Evolutionary conservation across 1,284 basidiomycete genomes (phyloP), one percentile per base, ranked within the genome.

Genomic region (Rhodotorula sp.): DNA sequence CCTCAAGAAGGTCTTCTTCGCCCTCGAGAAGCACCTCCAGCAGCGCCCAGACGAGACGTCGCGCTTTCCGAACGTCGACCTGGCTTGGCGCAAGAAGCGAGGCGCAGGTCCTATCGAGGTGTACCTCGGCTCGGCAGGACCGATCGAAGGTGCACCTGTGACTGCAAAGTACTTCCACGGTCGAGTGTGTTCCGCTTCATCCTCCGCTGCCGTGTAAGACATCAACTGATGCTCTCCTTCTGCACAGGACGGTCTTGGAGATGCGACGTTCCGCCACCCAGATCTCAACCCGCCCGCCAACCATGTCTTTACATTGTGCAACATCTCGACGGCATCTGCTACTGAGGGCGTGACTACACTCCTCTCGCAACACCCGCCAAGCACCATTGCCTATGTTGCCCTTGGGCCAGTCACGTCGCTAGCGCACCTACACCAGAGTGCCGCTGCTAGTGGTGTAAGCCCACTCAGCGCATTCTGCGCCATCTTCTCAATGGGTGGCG

Each of bases 401-500:
- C 84, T 97, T 1, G 96, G 95, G 0, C 95, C 95, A 8, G 83
- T 94, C 70, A 97, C 93, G 25, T 95, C 91, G 79, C 84, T 98
- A 42, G 92, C 74, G 14, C 60, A 63, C 1, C 52, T 75, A 13
- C 93, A 2, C 83, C 84, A 53, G 85, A 91, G 61, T 84, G 90
- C 80, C 85, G 85, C 16, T 61, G 7, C 8, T 7, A 25, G 12
- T 10, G 41, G 48, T 48, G 0, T n/a, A 16, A 53, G 86, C 91
- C 77, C 85, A 86, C 2, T 80, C 83, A 46, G 61, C 17, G 84
- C 50, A 8, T 80, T 89, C 3, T 87, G 86, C 48, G 86, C 88
- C 19, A 85, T 98, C 42, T 84, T 95, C 25, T 89, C 89, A 80
- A 98, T 98, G 94, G 96, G 95, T n/a, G 95, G 94, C n/a, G 89